Percentiles rank a stretch among this genome's conserved stretches.
These are phyloP conservation scores for Penicillium canariense DNA, from an alignment of 495 filamentous ascomycete genomes.

Conservation along the genomic window DNA sequence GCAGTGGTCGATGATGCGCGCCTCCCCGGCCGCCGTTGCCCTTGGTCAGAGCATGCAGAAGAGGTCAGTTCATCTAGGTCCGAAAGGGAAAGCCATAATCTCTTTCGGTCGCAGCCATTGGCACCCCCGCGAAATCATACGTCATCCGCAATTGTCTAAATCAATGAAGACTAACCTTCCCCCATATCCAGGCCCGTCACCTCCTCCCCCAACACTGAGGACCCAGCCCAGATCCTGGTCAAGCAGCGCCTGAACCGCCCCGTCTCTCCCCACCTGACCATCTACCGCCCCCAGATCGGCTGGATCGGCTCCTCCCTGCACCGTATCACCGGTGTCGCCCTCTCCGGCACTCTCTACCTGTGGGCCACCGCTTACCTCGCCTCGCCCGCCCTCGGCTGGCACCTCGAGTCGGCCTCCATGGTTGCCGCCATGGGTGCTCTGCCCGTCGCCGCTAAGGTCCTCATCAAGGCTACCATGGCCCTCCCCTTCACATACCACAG, in stretches of 20 bases:
- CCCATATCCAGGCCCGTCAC: constrained; percentile 48
- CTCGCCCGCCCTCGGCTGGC: constrained; percentile 76
- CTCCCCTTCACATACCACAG: constrained; percentile 86
- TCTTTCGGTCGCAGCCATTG: background rate
- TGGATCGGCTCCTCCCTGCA: constrained; percentile 72
- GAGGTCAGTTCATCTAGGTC: constrained; percentile 42
- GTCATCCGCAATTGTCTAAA: constrained; percentile 26
- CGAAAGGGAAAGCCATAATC: background rate
- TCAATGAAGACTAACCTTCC: constrained; percentile 15
- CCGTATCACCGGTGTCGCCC: constrained; percentile 73
- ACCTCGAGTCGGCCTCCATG: constrained; percentile 77
- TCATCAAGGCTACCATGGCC: constrained; percentile 69
- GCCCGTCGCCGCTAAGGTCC: constrained; percentile 64
- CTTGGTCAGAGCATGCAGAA: constrained; percentile 50
- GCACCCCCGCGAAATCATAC: constrained; percentile 21
- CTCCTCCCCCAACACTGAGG: constrained; percentile 53
- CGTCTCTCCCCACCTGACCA: constrained; percentile 79
- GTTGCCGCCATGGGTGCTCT: constrained; percentile 74
- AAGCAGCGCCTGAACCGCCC: constrained; percentile 83
- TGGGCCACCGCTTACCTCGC: constrained; percentile 82
- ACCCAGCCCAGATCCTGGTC: constrained; percentile 70
- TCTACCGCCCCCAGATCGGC: constrained; percentile 88
- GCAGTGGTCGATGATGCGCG: constrained; percentile 49
- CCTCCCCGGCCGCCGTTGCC: constrained; percentile 49
- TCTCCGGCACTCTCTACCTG: constrained; percentile 77